phyloP scores from a whole-genome alignment of 208 protist genomes.

The Crithidia thermophila region DNA sequence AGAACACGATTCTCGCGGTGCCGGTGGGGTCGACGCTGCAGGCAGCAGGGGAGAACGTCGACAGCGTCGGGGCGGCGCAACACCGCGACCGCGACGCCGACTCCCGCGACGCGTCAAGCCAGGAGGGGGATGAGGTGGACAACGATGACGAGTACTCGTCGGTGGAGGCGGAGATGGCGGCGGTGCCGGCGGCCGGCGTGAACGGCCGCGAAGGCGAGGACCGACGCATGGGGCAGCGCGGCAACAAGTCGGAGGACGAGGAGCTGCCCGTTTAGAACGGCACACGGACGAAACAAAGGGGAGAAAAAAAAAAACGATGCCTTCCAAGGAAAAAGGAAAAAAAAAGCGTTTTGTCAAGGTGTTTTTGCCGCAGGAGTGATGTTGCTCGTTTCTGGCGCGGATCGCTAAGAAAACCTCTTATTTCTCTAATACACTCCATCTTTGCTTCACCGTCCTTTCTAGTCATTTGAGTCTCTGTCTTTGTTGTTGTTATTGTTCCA shows the following conservation, averaged over 20 bases:
- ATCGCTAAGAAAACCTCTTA: neutral
- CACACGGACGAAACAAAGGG: too few relatives aligned
- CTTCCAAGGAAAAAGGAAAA: neutral
- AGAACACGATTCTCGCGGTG: slow-evolving; percentile 37
- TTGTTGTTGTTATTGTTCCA: too few relatives aligned
- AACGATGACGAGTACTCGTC: slow-evolving; percentile 15
- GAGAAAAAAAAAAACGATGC: neutral
- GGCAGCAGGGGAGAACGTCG: neutral
- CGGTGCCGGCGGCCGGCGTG: neutral
- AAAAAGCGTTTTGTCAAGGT: neutral
- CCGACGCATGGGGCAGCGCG: slow-evolving; percentile 9
- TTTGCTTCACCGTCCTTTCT: too few relatives aligned
- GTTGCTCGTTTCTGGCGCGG: neutral
- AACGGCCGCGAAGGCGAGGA: slow-evolving; percentile 6
- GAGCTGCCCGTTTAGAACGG: slow-evolving; percentile 17
- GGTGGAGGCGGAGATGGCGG: slow-evolving; percentile 14
- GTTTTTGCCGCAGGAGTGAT: neutral
- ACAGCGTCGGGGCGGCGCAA: neutral
- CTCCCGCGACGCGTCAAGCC: slow-evolving; percentile 31
- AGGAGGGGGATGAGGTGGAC: slow-evolving; percentile 28
- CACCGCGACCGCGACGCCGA: neutral
- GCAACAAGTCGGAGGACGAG: slow-evolving; percentile 9
- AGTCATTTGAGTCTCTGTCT: too few relatives aligned
- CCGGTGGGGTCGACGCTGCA: neutral
- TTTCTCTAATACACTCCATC: too few relatives aligned